Conservation (phyloP, 1,139 yeast species). For the Yueomyces sp. region DNA sequence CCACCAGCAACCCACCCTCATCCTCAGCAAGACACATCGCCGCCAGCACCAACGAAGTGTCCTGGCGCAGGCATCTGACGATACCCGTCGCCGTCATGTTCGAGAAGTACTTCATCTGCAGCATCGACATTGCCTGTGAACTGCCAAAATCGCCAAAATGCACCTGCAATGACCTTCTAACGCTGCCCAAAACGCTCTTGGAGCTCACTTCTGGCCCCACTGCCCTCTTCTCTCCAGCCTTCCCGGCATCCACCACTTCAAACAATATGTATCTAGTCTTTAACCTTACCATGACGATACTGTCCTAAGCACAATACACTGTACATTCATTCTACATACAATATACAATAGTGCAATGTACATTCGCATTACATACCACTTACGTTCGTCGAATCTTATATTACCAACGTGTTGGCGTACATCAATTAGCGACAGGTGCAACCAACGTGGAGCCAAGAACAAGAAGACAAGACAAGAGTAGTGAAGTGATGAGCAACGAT, state of each 20-base stretch:
- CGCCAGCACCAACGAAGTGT: constrained; percentile 50
- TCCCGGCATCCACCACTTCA: constrained; percentile 57
- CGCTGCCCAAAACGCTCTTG: constrained; percentile 36
- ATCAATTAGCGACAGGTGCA: neutral
- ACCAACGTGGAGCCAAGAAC: neutral
- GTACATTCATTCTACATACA: too few relatives aligned
- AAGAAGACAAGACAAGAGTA: too few relatives aligned
- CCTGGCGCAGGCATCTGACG: constrained; percentile 59
- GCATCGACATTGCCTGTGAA: constrained; percentile 48
- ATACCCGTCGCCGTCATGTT: constrained; percentile 78
- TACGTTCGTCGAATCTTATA: too few relatives aligned
- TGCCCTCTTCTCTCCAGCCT: constrained; percentile 28
- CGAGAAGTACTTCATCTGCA: constrained; percentile 72
- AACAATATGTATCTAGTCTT: constrained; percentile 76
- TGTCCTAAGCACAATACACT: too few relatives aligned
- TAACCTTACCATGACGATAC: constrained; percentile 58
- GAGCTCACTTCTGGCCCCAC: constrained; percentile 35
- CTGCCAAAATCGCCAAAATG: constrained; percentile 72
- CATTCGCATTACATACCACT: too few relatives aligned
- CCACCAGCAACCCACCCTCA: constrained; percentile 37
- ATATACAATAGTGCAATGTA: too few relatives aligned
- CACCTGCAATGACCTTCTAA: constrained; percentile 41
- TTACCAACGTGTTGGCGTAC: too few relatives aligned
- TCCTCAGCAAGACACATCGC: constrained; percentile 54
- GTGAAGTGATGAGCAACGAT: too few relatives aligned